These are phyloP conservation scores for Penicillium ochrochloron DNA, from an alignment of 495 filamentous ascomycete genomes.

Conservation along the genomic window DNA sequence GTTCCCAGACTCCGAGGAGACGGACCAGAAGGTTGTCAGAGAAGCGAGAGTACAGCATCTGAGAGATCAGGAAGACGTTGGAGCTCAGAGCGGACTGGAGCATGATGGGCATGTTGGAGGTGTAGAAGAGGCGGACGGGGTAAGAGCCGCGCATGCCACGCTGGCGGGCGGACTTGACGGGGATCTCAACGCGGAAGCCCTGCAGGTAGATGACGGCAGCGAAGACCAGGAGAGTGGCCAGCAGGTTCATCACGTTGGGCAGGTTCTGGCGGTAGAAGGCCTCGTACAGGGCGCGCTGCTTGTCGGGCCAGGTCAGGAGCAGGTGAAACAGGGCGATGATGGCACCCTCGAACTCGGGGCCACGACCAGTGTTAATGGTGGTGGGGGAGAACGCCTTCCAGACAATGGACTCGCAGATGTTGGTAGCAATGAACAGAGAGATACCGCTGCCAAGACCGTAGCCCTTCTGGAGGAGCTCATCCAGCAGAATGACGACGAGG, in stretches of 20 bases:
- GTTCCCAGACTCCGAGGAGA: slow-evolving; percentile 98
- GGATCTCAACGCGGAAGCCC: slow-evolving; percentile 99
- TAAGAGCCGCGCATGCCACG: slow-evolving; percentile 91
- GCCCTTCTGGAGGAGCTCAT: slow-evolving; percentile 99
- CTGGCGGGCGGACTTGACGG: slow-evolving; percentile 98
- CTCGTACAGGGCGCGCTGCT: slow-evolving; percentile 94
- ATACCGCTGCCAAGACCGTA: slow-evolving; percentile 99
- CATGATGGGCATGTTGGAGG: slow-evolving; percentile 94
- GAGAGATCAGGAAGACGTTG: slow-evolving; percentile 97
- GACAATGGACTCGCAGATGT: slow-evolving; percentile 99
- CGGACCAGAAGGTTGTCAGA: slow-evolving; percentile 97
- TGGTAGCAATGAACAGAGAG: slow-evolving; percentile 99
- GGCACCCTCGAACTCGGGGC: slow-evolving; percentile 98
- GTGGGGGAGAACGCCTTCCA: slow-evolving; percentile 99
- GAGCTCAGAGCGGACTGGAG: slow-evolving; percentile 96
- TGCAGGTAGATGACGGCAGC: slow-evolving; percentile 99
- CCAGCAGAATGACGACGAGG: slow-evolving; percentile 97
- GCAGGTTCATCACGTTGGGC: slow-evolving; percentile 98
- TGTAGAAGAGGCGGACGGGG: slow-evolving; percentile 71
- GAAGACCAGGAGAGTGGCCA: slow-evolving; percentile 92
- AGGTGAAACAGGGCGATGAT: slow-evolving; percentile 99
- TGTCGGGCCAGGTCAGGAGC: slow-evolving; percentile 97
- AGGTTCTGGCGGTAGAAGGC: slow-evolving; percentile 99
- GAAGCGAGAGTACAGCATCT: slow-evolving; percentile 99
- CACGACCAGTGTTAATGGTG: slow-evolving; percentile 98